Base-by-base conservation (phyloP, 1,139 yeast species). In the Kurtzmaniella quercitrusa region DNA sequence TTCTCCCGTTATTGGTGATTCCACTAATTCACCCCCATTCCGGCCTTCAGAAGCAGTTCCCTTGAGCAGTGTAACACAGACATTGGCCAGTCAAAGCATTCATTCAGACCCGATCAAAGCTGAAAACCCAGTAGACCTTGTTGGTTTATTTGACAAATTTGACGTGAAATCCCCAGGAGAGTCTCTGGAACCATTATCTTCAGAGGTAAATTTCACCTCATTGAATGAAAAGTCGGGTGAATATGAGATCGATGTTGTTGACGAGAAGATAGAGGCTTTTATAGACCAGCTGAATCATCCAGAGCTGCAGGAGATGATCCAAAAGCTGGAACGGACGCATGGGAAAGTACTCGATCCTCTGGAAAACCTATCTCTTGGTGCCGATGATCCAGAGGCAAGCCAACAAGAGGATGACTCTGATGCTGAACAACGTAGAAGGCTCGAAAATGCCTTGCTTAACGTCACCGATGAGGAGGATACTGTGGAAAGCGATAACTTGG, bases 101-200 rank as follows among this genome's bases (percentile, higher is more conserved):
- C 57, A 53, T 3, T 41, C 37, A 25, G 36, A 31, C n/a, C 31
- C 6, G 31, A 27, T 27, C 14, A 27, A 27, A 27, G 31, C 21
- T 18, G 34, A 29, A n/a, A 40, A 42, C 10, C 41, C 47, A 2
- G 41, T 46, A 10, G 74, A 69, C 41, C 58, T 72, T 49, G 63
- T 69, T 37, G 74, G 65, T 10, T 54, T 71, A 34, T 68, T 71
- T 50, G 76, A 66, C 45, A 70, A 66, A 50, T 71, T 66, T 48
- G 74, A 70, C 46, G 52, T 70, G 5, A 55, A 46, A 15, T 17
- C n/a, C 39, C 52, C 41, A 41, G 42, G 15, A 15, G 27, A 39
- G 38, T 14, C 18, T 31, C 16, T 31, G 18, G 36, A 31, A 11
- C 36, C 36, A 9, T 10, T 31, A 5, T 9, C 36, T 31, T 31